Evolutionary conservation across 1,284 basidiomycete genomes (phyloP).

Genomic region (Papiliotrema fonsecae): DNA sequence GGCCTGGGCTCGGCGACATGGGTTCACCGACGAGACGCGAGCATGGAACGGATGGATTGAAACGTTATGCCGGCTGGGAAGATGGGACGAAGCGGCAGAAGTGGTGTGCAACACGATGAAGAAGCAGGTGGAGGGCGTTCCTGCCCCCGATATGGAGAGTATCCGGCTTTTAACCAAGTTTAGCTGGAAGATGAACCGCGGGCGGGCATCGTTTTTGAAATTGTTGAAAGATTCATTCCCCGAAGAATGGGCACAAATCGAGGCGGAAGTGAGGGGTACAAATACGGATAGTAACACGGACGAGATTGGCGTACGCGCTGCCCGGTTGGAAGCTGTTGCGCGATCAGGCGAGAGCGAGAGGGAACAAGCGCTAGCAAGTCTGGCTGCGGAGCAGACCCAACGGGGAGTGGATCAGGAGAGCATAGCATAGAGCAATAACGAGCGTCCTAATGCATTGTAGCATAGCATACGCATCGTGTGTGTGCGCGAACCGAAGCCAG

Average conservation of each 20-base stretch:
- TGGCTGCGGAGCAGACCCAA: no score
- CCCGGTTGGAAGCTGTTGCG: no score
- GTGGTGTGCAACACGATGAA: slow-evolving; percentile 63
- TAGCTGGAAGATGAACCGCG: slow-evolving; percentile 19
- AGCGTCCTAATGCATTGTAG: no score
- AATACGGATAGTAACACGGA: no score
- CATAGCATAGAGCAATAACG: no score
- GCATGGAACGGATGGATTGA: slow-evolving; percentile 78
- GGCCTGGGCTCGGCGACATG: slow-evolving; percentile 53
- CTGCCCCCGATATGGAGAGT: slow-evolving; percentile 34
- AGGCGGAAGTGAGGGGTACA: no score
- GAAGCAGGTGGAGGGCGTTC: slow-evolving; percentile 7
- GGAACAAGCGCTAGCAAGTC: no score
- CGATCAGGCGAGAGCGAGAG: no score
- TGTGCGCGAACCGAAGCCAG: no score
- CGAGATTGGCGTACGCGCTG: no score
- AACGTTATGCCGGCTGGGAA: slow-evolving; percentile 69
- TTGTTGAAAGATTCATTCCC: slow-evolving; percentile 25
- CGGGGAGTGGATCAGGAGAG: no score
- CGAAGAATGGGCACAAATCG: slow-evolving; percentile 28
- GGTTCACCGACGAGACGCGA: slow-evolving; percentile 55
- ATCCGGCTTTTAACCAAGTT: slow-evolving; percentile 46
- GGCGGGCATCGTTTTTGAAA: slow-evolving; percentile 6
- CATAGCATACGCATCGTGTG: no score
- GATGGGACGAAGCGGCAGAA: slow-evolving; percentile 64